Evolutionary conservation across 495 filamentous ascomycete species (phyloP).

Genomic region (Bacidia gigantensis): DNA sequence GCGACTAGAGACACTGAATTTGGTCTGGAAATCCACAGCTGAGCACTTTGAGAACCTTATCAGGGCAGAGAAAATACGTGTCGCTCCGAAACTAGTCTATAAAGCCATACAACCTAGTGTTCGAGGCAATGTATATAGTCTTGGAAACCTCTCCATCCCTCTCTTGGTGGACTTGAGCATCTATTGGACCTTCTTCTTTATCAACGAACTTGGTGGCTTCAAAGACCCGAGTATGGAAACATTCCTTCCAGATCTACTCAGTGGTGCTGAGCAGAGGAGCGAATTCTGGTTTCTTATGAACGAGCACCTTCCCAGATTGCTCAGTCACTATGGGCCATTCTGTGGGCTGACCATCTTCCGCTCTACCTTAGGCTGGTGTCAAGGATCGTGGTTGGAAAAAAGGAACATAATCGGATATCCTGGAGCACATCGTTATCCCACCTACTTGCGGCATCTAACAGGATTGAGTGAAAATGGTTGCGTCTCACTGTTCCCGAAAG

Average conservation of each 20-base stretch:
- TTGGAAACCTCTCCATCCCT: background rate
- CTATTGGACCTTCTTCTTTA: background rate
- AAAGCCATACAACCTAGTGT: background rate
- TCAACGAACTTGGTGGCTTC: background rate
- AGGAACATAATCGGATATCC: background rate
- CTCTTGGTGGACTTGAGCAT: constrained; percentile 1
- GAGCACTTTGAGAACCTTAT: background rate
- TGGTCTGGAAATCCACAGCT: background rate
- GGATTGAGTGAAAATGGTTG: background rate
- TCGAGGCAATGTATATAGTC: background rate
- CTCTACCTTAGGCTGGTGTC: background rate
- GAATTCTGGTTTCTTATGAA: background rate
- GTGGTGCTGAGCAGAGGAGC: background rate
- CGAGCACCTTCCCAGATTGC: background rate
- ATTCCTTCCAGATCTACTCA: background rate
- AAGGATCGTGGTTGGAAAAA: background rate
- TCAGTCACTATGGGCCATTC: background rate
- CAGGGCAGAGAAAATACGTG: background rate
- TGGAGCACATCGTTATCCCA: background rate
- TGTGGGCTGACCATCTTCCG: background rate
- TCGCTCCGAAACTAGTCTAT: background rate
- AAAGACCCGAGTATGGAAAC: too few relatives aligned
- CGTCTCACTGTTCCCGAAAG: background rate
- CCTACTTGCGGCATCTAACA: background rate
- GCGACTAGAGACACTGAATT: background rate